Percentiles rank a stretch among this genome's conserved stretches.
These are phyloP conservation scores for Auriscalpium vulgare DNA, from an alignment of 768 basidiomycete species.

Conservation along the genomic window DNA sequence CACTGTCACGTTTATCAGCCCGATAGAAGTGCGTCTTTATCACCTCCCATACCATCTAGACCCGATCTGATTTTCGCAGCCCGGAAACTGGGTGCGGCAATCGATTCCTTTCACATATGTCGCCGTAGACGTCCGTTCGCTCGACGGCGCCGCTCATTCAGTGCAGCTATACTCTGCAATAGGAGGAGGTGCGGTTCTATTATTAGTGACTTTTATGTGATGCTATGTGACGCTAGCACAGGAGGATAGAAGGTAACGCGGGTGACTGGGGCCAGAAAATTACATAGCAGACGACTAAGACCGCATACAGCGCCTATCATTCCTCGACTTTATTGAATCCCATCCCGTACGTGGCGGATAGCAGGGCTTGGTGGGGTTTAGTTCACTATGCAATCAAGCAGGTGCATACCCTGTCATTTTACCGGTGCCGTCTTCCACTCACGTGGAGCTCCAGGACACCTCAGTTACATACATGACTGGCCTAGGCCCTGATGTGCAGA, in stretches of 20 bases:
- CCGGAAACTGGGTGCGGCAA: constrained; percentile 17
- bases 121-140: constrained; percentile 9
- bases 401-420: not conserved
- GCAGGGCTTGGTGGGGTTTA: not conserved
- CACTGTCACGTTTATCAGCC: constrained; percentile 21
- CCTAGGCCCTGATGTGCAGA: not conserved
- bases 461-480: not conserved
- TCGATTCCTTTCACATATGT: constrained; percentile 22
- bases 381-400: not conserved
- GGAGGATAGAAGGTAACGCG: not conserved
- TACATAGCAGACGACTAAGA: not conserved
- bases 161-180: constrained; percentile 22
- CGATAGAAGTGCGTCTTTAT: constrained; percentile 15
- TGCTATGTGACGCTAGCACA: not conserved
- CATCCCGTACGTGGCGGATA: not conserved
- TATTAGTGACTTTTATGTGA: not conserved
- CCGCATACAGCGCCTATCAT: not conserved
- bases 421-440: not conserved
- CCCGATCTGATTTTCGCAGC: not conserved
- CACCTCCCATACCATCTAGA: not conserved
- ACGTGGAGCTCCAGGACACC: not conserved
- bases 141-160: constrained; percentile 15
- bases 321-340: not conserved
- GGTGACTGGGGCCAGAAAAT: not conserved
- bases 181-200: constrained; percentile 11